Evolutionary conservation across 805 yeast species (phyloP).

Genomic region (Wickerhamomyces queroliae): DNA sequence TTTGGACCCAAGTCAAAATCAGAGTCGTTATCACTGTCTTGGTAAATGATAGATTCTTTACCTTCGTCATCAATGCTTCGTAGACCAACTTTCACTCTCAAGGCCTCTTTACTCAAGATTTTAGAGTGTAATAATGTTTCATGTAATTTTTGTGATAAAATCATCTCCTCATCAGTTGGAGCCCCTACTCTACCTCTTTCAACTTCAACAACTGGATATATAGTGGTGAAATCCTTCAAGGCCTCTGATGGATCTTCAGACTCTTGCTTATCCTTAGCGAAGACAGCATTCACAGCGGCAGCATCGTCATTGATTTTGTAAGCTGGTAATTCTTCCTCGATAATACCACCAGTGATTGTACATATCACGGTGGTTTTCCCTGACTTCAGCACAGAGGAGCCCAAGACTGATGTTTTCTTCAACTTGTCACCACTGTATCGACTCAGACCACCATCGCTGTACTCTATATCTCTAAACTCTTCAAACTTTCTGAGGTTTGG

Average conservation of each 20-base stretch:
- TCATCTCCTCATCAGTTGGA: constrained; percentile 84
- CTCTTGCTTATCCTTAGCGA: constrained; percentile 27
- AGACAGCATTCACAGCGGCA: constrained; percentile 23
- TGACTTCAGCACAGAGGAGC: constrained; percentile 61
- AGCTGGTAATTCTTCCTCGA: constrained; percentile 45
- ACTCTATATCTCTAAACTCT: constrained; percentile 60
- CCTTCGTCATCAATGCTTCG: constrained; percentile 50
- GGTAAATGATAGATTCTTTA: constrained; percentile 38
- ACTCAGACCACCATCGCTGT: constrained; percentile 33
- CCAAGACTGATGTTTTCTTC: constrained; percentile 38
- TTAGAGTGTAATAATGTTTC: constrained; percentile 56
- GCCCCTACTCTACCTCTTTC: constrained; percentile 72
- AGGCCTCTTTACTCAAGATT: constrained; percentile 41
- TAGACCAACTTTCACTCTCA: constrained; percentile 49
- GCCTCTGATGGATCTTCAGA: constrained; percentile 17
- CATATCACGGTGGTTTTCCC: constrained; percentile 76
- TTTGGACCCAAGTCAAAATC: constrained; percentile 30
- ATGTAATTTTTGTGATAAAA: constrained; percentile 56
- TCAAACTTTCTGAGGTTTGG: constrained; percentile 67
- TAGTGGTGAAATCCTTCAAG: constrained; percentile 29
- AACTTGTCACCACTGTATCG: constrained; percentile 28
- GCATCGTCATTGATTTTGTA: constrained; percentile 37
- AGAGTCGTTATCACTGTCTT: constrained; percentile 32
- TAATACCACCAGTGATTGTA: constrained; percentile 60
- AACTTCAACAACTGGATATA: constrained; percentile 74